Evolutionary conservation across 2,329 filamentous ascomycete genomes (phyloP), one percentile per base, ranked within the genome.

Genomic region (Anthostomella pinea): DNA sequence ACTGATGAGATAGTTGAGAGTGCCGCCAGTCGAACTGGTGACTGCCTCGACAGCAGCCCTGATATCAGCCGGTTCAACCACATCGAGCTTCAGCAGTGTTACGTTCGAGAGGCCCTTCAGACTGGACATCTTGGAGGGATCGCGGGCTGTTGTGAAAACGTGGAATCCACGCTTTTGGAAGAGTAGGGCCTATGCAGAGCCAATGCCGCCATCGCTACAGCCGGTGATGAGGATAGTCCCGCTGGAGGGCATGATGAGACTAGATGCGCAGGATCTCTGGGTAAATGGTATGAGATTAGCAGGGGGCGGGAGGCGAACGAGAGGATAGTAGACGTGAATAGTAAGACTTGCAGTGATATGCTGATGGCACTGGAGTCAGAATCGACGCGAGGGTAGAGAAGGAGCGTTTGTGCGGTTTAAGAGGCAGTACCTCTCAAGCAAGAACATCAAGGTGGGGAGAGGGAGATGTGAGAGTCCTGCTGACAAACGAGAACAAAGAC

Each of bases 151-250:
- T 3, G 52, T 52, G 20, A 55, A 55, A n/a, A 56, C 46, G 26
- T 52, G 50, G 8, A 48, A 48, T 24, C 40, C 52, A 15, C 45
- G 47, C 19, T 48, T 38, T 13, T 53, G 50, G 37, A 58, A 51
- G 8, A 30, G 20, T 8, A 44, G 8, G n/a, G 53, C 53, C 17
- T 57, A 24, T 6, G 49, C 43, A 15, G 49, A 50, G 20, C 54
- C 54, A 18, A 57, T 53, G 16, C 56, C 53, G n/a, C 52, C 53
- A 35, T 57, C 50, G 19, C 51, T 56, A 27, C 53, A 56, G 17
- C 54, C 54, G 3, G 56, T 58, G 21, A 58, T 56, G 8, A 58
- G 46, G 28, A 55, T 52, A 5, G 41, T 56, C 35, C 51, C 33
- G 23, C 8, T 27, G 25, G 41, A 35, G 11, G 39, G 8, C 45